Evolutionary conservation across 345 rosid genomes (phyloP), one percentile per base, ranked within the genome.

Genomic region (Salix arbutifolia): DNA sequence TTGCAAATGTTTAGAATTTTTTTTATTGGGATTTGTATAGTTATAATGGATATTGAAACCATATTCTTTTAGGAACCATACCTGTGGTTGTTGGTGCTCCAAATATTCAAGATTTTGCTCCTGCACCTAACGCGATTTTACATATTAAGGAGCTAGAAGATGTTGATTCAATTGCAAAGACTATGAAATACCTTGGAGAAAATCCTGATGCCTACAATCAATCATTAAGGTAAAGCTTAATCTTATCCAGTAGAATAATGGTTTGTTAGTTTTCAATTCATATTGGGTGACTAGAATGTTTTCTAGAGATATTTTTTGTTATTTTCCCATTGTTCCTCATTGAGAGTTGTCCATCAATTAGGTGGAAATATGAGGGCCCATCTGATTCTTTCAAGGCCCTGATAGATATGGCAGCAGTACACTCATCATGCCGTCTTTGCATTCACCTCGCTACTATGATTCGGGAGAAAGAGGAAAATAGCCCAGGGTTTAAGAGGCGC

Each of bases 321-420:
- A 2, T 48, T 52, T 73, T 16, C 31, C 4, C 46, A n/a, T 46
- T 66, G 72, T 67, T 11, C 44, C 64, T 72, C 19, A 73, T 60
- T 58, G 74, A 69, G 48, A 61, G 33, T 37, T 81, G 65, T 38
- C 38, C 31, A 56, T 76, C 84, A 4, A 46, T 81, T 78, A 93
- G 98, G 86, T 96, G 99, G 99, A 96, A 96, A 84, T 88, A 90
- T 8, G 91, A 96, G 53, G 97, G 99, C n/a, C 99, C 98, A 33
- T 89, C 93, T 12, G 95, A 93, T 83, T 88, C 95, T 77, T 96
- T 93, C 87, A 96, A 92, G 86, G 98, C 99, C 73, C 93, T 96
- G 26, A 90, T 96, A 75, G 99, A 96, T 84, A 93, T 93, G 99
- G 92, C 98, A 38, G 95, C 92, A 4, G 98, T 93, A 30, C 98